Percentiles rank a stretch among this genome's conserved stretches.
Evolutionary conservation across 768 basidiomycete species (phyloP).

Genomic region (Calvatia gigantea): DNA sequence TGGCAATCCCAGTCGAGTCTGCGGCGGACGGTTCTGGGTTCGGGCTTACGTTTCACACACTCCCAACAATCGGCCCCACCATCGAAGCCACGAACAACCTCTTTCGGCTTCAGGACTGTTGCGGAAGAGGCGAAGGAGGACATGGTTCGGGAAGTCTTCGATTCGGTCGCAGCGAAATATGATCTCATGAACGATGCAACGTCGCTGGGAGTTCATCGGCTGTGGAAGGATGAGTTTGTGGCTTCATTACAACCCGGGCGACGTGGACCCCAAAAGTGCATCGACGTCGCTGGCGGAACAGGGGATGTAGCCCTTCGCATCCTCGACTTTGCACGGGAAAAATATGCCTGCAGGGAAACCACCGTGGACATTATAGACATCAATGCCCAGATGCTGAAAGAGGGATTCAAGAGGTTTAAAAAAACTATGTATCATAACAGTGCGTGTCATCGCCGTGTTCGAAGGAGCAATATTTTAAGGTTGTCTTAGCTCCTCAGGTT

Average conservation of each 20-base stretch:
- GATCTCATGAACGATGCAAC: conserved; percentile 99
- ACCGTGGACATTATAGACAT: conserved; percentile 90
- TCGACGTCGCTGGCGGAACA: conserved; percentile 97
- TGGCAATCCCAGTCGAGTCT: conserved; percentile 12
- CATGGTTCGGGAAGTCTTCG: conserved; percentile 90
- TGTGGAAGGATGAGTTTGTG: conserved; percentile 96
- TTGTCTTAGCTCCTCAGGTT: conserved; percentile 76
- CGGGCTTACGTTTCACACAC: conserved; percentile 15
- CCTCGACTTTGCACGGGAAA: conserved; percentile 85
- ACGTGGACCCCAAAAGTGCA: conserved; percentile 71
- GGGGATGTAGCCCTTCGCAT: conserved; percentile 96
- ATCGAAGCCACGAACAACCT: conserved; percentile 50
- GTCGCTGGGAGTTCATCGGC: conserved; percentile 90
- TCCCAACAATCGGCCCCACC: conserved; percentile 13
- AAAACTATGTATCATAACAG: conserved; percentile 99
- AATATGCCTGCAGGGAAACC: conserved; percentile 86
- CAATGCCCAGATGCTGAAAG: conserved; percentile 92
- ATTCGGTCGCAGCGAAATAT: conserved; percentile 92
- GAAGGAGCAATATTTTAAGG: conserved; percentile 5
- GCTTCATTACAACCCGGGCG: conserved; percentile 71
- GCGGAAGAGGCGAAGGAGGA: conserved; percentile 85
- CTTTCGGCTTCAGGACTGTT: conserved; percentile 92
- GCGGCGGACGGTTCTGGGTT: conserved; percentile 22
- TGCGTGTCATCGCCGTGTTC: conserved; percentile 33
- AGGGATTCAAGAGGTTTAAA: conserved; percentile 86